Base-by-base conservation (phyloP, 2,329 filamentous ascomycete species). In the Remersonia thermophila region DNA sequence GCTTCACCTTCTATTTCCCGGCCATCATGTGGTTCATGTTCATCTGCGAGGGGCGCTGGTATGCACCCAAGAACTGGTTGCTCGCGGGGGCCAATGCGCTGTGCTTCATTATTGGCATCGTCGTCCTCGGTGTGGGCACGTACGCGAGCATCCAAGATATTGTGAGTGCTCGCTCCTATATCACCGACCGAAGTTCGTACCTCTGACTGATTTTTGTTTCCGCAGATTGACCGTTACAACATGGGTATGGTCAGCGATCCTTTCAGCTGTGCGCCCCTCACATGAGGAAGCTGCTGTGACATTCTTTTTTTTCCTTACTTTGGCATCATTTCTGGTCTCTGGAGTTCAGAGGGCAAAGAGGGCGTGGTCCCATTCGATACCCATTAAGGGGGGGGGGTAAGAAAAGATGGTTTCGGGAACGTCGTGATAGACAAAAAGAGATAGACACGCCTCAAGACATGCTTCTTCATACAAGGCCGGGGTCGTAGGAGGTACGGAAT, bases 1-100 rank as follows among this genome's bases (percentile, higher is more conserved):
- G 61, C n/a, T 65, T 65, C 47, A 53, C 48, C 13, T 56, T 56
- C 29, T 56, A 57, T 44, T 51, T 57, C 32, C 55, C 55, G 7
- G 45, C 54, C 13, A 43, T 50, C 14, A 54, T 57, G 48, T 57
- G 52, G 51, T 56, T 55, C 47, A 49, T 49, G 45, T 47, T 55
- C 23, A 47, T 56, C 41, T 51, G 39, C 46, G 48, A 55, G 33
- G 55, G 53, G 17, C 45, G 39, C 27, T 55, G 52, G 52, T 43
- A 45, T 37, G 36, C 34, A 15, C 35, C 27, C 13, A 41, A 48
- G 41, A 56, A 57, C 33, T 32, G 48, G 27, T 3, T 32, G 2
- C 35, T 46, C 14, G 30, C 38, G 3, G 17, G 36, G 4, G 11
- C 43, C 40, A 55, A 55, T 33, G 35, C 13, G 0, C 7, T 50